These are phyloP conservation scores for Graphilbum sp. DNA, from an alignment of 2,329 filamentous ascomycete species.

Conservation along the genomic window DNA sequence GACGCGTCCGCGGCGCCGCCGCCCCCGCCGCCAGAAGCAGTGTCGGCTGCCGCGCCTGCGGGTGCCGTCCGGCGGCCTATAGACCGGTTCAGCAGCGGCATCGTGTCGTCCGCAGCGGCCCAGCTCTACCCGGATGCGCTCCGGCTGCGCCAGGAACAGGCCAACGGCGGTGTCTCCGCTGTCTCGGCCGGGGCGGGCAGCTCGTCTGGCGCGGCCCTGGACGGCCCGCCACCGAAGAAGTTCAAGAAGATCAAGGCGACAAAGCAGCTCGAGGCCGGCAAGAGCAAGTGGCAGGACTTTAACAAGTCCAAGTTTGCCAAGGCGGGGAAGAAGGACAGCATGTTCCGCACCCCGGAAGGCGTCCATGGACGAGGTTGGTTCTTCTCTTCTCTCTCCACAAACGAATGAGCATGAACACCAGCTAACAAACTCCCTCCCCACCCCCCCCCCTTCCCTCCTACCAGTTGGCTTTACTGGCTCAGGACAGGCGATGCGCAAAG, in stretches of 20 bases:
- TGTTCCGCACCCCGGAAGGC: constrained; percentile 87
- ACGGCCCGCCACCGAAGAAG: constrained; percentile 60
- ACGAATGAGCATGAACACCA: too few relatives aligned
- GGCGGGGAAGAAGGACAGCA: constrained; percentile 71
- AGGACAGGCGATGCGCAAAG: constrained; percentile 90
- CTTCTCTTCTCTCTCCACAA: background rate
- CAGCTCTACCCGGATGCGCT: constrained; percentile 41
- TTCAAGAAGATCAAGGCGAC: constrained; percentile 85
- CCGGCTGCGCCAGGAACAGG: constrained; percentile 40
- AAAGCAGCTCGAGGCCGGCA: constrained; percentile 78
- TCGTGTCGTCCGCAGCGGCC: constrained; percentile 39
- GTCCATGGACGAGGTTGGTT: constrained; percentile 66
- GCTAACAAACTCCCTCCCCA: too few relatives aligned
- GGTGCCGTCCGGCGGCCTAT: constrained; percentile 4
- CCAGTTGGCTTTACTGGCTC: constrained; percentile 92
- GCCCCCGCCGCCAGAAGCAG: background rate
- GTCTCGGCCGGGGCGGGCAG: background rate
- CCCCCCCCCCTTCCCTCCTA: too few relatives aligned
- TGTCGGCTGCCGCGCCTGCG: constrained; percentile 8
- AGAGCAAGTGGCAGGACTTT: constrained; percentile 92
- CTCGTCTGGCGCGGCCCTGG: constrained; percentile 31
- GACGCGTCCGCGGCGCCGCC: constrained; percentile 21
- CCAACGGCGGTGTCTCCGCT: constrained; percentile 19
- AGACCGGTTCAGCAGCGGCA: constrained; percentile 20
- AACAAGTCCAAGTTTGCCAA: constrained; percentile 61